These are phyloP conservation scores for Neurospora sp. DNA, from an alignment of 495 filamentous ascomycete species.

Conservation along the genomic window DNA sequence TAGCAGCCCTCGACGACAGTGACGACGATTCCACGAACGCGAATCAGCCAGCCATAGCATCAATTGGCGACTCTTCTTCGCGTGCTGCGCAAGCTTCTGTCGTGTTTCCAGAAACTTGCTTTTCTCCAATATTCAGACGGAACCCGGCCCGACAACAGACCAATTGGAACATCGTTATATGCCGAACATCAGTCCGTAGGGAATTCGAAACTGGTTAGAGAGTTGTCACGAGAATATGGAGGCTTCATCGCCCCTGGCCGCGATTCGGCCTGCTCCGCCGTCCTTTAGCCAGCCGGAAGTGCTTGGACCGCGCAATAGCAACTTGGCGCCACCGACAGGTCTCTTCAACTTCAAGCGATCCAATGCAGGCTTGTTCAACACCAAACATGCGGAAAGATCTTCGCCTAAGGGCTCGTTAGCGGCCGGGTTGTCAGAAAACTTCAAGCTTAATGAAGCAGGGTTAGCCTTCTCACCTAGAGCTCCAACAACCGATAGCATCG, in stretches of 20 bases:
- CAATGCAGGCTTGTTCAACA: conserved; percentile 62
- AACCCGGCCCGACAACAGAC: neutral
- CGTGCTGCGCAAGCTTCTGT: neutral
- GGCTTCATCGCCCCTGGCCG: conserved; percentile 85
- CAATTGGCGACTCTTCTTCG: neutral
- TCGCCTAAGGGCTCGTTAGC: conserved; percentile 85
- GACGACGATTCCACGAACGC: neutral
- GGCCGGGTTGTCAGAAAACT: conserved; percentile 92
- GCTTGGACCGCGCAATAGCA: conserved; percentile 37
- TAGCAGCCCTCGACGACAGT: neutral
- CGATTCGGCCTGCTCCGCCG: conserved; percentile 75
- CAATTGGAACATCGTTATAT: neutral
- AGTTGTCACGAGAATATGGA: conserved; percentile 50
- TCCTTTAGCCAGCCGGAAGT: conserved; percentile 33
- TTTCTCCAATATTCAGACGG: neutral
- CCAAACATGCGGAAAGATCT: conserved; percentile 66
- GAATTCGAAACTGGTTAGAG: neutral
- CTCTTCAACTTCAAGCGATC: conserved; percentile 35
- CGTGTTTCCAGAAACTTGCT: neutral
- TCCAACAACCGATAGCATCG: conserved; percentile 1
- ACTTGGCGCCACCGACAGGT: conserved; percentile 50
- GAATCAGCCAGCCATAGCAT: neutral
- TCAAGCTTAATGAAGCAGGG: conserved; percentile 83
- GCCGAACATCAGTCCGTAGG: neutral
- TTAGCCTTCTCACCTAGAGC: conserved; percentile 30